Percentiles rank a stretch among this genome's conserved stretches.
Conservation (phyloP, 257 asterid genomes). For the Fraxinus pennsylvanica region DNA sequence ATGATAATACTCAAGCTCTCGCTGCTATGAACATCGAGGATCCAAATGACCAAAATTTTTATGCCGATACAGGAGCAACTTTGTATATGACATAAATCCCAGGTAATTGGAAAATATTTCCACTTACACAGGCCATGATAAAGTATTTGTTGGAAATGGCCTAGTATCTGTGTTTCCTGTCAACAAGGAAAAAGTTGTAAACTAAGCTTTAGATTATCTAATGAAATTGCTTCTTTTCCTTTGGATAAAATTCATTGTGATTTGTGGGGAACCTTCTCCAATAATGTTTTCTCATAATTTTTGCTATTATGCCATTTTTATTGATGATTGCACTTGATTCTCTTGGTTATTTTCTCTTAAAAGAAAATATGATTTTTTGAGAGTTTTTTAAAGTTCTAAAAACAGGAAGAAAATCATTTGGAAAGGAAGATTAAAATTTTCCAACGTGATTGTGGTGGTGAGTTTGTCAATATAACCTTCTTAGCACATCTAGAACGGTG, state of each 20-base stretch:
- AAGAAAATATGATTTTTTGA: constrained; percentile 9
- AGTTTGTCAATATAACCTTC: background rate
- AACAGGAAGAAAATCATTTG: background rate
- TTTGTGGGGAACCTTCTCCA: constrained; percentile 3
- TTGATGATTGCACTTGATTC: constrained; percentile 12
- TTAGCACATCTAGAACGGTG: background rate
- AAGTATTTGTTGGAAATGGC: too few relatives aligned
- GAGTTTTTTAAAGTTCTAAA: constrained; percentile 13
- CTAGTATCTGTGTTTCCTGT: background rate
- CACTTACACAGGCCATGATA: too few relatives aligned
- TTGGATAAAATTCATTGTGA: constrained; percentile 11
- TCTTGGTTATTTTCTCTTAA: constrained; percentile 1
- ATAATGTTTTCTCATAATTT: background rate
- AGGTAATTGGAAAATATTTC: too few relatives aligned
- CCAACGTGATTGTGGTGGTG: background rate
- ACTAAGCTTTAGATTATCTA: background rate
- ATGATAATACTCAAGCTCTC: too few relatives aligned
- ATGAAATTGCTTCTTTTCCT: constrained; percentile 1
- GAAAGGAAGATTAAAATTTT: background rate
- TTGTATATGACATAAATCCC: too few relatives aligned
- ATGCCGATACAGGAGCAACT: too few relatives aligned
- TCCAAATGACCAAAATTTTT: too few relatives aligned
- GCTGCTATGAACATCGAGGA: too few relatives aligned
- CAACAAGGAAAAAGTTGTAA: constrained; percentile 17
- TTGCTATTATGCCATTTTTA: background rate